Evolutionary conservation across 2,329 filamentous ascomycete genomes (phyloP), one percentile per base, ranked within the genome.

Genomic region (Ophiostoma fasciatum): DNA sequence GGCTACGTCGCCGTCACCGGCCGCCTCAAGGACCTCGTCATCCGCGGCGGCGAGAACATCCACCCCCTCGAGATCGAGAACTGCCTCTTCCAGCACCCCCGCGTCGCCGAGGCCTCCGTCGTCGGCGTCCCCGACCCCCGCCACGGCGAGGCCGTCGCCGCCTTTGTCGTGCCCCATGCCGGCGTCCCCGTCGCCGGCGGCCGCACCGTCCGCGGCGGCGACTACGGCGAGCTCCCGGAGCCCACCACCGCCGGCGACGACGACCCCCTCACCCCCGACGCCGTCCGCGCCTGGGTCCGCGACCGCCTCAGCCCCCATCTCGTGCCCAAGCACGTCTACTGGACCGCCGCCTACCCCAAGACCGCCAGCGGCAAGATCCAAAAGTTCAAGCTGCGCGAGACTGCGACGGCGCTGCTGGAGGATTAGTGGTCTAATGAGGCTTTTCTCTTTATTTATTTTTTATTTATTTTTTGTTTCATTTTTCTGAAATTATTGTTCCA

Each of bases 351-450:
- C n/a, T 92, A 82, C 53, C 88, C 88, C 15, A 94, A 94, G 68
- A 98, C 90, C 25, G 82, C 85, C 6, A 94, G 84, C 54, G 88
- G 88, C 18, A 98, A 98, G 71, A 87, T 96, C 38, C 84, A 94
- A 61, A 94, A 96, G 61, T 94, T 81, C 54, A 88, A 79, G 61
- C 55, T 96, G 49, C 71, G 73, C 50, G 79, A 85, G 13, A 61
- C 68, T 49, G 87, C 45, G 13, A 36, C 35, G 33, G 5, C 27
- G 21, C 6, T 42, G 22, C 2, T 42, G n/a, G 11, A n/a, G n/a
- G n/a, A n/a, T n/a, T n/a, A n/a, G n/a, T n/a, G n/a, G n/a, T n/a
- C n/a, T n/a, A n/a, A n/a, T n/a, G n/a, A n/a, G n/a, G n/a, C n/a
- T n/a, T n/a, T n/a, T n/a, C n/a, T n/a, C n/a, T n/a, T n/a, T n/a